Base-by-base conservation (phyloP, 2,329 filamentous ascomycete genomes). In the Myotisia sp. region DNA sequence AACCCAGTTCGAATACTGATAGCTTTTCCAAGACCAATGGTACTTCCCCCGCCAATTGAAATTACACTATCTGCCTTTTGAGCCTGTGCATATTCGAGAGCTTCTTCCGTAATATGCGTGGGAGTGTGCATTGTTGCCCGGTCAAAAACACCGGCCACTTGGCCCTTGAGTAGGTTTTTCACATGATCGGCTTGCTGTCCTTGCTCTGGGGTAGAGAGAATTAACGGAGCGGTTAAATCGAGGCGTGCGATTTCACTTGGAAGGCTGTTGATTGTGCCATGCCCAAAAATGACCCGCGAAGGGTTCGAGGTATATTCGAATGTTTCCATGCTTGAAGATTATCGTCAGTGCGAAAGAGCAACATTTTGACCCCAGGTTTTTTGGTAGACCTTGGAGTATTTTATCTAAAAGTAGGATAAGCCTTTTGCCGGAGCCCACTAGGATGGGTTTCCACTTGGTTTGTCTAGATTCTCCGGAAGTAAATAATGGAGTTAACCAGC, bases 111-210 rank as follows among this genome's bases (percentile, higher is more conserved):
- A 36, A 76, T 54, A 39, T 67, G 48, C 3, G 59, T 64, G 1
- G 71, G 74, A 0, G 72, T 77, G 53, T 77, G 73, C 71, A 77
- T 76, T 3, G 65, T 66, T 2, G 73, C 73, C 41, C 69, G 61
- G 27, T 55, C 55, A 52, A 72, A 74, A 33, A 65, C 55, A 21
- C 67, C 66, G 4, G 63, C 66, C n/a, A 64, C 49, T 29, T 60
- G 57, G 38, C 55, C 56, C 36, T 58, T 49, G 17, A 74, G 57
- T 6, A 68, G 56, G 5, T 47, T 43, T 29, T 59, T 55, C 13
- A 72, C 55, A 6, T 49, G 49, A 37, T 63, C 55, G 6, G 63
- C 65, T 42, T 68, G 63, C 29, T 48, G 38, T 34, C 60, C 49
- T 47, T 71, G 68, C 39, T 64, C 58, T 1, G 68, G 67, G 13